Base-by-base conservation (phyloP, 768 basidiomycete species). In the Filobasidium floriforme region DNA sequence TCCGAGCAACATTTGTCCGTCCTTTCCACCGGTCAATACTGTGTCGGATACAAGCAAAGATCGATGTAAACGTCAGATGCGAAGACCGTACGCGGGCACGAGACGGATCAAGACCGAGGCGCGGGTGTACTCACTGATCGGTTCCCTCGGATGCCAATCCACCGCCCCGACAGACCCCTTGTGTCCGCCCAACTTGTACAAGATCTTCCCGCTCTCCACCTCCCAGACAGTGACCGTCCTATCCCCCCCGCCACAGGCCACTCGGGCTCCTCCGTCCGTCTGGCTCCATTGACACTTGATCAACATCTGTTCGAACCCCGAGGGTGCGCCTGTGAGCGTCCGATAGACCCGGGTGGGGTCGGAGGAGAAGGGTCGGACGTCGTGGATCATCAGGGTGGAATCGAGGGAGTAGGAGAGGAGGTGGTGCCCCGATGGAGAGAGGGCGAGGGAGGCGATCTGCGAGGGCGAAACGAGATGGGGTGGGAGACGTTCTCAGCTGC, bases 151-250 rank as follows among this genome's bases (percentile, higher is more conserved):
- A 77, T 94, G 92, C 82, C 94, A 96, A 72, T 94, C 96, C 0
- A 92, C 90, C n/a, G 88, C 82, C 1, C 91, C 92, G 15, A 98
- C 92, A 0, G 93, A 93, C 12, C 94, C 93, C 77, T 91, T 96
- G 78, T 99, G 94, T 15, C 94, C 94, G 44, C 94, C 91, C 65
- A 97, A 83, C 64, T 78, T 77, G 66, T 79, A 79, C 67, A 74
- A 43, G 12, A 79, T 70, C 61, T 76, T 75, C 22, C 73, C 73
- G 26, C 62, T 72, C 61, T 77, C 74, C 14, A 77, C 75, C 29
- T 79, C 78, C 79, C 80, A 81, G 22, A 82, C 75, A 10, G 81
- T 81, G 37, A 81, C 75, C 0, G 75, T 75, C 65, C 81, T 62
- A 70, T 82, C 81, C 1, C 80, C 81, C 7, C 80, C 80, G 11